A percentile compares a stretch with the other conserved stretches of the same genome.
Conservation (phyloP, 1,284 basidiomycete species). For the Pyrrhoderma noxium region DNA sequence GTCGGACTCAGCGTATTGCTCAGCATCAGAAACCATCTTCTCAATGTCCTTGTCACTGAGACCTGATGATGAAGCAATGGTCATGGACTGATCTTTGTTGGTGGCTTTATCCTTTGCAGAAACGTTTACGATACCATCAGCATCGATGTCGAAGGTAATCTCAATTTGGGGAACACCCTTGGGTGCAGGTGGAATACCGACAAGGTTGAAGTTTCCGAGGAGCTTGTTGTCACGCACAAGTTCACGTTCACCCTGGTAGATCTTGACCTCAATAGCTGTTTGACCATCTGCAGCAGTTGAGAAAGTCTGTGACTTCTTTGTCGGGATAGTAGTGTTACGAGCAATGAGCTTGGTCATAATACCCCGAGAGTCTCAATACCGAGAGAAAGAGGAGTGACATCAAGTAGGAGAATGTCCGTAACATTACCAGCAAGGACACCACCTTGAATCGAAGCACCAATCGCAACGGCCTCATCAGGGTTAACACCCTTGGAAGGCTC, state of each 20-base stretch:
- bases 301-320: slow-evolving; percentile 98
- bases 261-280: slow-evolving; percentile 95
- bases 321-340: slow-evolving; percentile 98
- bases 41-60: slow-evolving; percentile 96
- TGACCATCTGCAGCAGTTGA: slow-evolving; percentile 96
- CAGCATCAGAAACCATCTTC: slow-evolving; percentile 93
- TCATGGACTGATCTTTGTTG: slow-evolving; percentile 95
- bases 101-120: slow-evolving; percentile 97
- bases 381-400: slow-evolving; percentile 91
- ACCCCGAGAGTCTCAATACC: slow-evolving; percentile 98
- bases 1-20: slow-evolving; percentile 88
- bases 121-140: slow-evolving; percentile 96
- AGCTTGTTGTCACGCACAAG: slow-evolving; percentile 97
- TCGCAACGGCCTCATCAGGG: slow-evolving; percentile 92
- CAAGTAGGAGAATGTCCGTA: slow-evolving; percentile 92
- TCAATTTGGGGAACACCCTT: slow-evolving; percentile 99
- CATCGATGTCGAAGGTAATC: slow-evolving; percentile 98
- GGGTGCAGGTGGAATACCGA: slow-evolving; percentile 94
- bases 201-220: slow-evolving; percentile 99
- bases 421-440: slow-evolving; percentile 96
- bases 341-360: slow-evolving; percentile 97
- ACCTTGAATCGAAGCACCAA: slow-evolving; percentile 89
- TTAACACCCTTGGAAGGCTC: slow-evolving; percentile 98
- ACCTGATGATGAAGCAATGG: slow-evolving; percentile 95
- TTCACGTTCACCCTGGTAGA: slow-evolving; percentile 98